Conservation (phyloP, 2,329 filamentous ascomycete species). For the Grosmannia clavigera region DNA sequence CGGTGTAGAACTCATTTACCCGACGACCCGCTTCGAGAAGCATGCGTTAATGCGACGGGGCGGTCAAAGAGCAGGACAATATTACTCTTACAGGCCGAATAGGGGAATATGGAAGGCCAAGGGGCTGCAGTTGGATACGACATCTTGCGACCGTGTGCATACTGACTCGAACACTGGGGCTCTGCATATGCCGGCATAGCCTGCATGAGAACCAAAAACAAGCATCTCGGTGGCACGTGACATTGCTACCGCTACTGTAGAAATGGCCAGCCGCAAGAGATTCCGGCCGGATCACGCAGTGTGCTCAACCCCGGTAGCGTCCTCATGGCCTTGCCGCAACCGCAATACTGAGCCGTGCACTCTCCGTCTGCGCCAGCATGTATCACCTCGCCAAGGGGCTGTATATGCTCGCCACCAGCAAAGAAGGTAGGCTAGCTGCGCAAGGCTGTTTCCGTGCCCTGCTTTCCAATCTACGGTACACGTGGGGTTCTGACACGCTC, state of each 20-base stretch:
- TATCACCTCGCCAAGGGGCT: slow-evolving; percentile 93
- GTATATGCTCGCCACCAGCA: slow-evolving; percentile 90
- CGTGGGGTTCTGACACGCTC: neutral
- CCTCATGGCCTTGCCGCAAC: neutral
- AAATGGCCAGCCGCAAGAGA: neutral
- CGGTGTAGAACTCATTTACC: too few species aligned
- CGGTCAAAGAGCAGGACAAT: too few species aligned
- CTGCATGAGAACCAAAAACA: too few species aligned
- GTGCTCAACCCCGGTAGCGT: neutral
- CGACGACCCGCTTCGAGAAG: too few species aligned
- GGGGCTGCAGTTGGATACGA: too few species aligned
- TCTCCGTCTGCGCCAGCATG: slow-evolving; percentile 38
- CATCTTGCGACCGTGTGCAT: too few species aligned
- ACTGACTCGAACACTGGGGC: too few species aligned
- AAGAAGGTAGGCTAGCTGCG: slow-evolving; percentile 58
- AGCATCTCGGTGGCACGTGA: neutral
- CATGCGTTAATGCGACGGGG: too few species aligned
- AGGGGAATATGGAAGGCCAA: too few species aligned
- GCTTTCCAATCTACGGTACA: neutral
- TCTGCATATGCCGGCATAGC: too few species aligned
- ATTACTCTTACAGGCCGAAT: too few species aligned
- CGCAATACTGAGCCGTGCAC: neutral
- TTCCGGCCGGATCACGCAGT: neutral
- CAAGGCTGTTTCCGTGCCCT: neutral
- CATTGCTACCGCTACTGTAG: neutral